Evolutionary conservation across 768 basidiomycete genomes (phyloP).

Genomic region (Naganishia onofrii): DNA sequence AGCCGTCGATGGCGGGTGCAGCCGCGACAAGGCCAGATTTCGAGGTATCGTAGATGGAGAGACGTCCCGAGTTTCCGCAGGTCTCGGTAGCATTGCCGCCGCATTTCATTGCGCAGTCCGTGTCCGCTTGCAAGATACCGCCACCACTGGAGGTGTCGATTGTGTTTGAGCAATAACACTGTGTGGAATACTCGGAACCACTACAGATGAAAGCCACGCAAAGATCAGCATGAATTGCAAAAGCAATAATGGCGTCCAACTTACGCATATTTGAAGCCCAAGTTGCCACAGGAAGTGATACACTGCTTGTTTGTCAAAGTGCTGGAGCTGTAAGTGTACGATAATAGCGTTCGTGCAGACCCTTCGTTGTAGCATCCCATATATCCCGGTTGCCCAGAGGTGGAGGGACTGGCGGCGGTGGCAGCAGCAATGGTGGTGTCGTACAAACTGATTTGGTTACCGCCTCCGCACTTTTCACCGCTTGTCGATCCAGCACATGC

Average conservation of each 20-base stretch:
- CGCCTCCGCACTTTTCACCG: conserved; percentile 35
- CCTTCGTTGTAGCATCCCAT: conserved; percentile 25
- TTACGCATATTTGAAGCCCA: conserved; percentile 24
- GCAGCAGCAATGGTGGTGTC: conserved; percentile 8
- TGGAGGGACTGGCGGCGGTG: background rate
- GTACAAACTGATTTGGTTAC: conserved; percentile 30
- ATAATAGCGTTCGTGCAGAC: background rate
- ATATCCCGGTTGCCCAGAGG: background rate
- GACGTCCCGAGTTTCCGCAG: conserved; percentile 34
- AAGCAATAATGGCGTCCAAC: background rate
- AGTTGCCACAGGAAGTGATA: conserved; percentile 6
- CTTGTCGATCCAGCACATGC: conserved; percentile 35
- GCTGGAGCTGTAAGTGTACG: conserved; percentile 15
- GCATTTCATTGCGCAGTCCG: conserved; percentile 37
- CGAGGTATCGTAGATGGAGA: conserved; percentile 39
- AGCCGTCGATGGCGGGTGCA: conserved; percentile 33
- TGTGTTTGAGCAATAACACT: conserved; percentile 25
- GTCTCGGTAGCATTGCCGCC: conserved; percentile 36
- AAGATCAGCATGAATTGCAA: background rate
- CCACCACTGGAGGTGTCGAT: conserved; percentile 32
- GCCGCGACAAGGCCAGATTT: conserved; percentile 20
- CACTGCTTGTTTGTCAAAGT: conserved; percentile 21
- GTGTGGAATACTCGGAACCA: conserved; percentile 34
- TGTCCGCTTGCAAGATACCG: conserved; percentile 26
- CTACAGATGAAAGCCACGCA: background rate